These are phyloP conservation scores for Sphaerostilbella broomeana DNA, from an alignment of 2,329 filamentous ascomycete species.

Conservation along the genomic window DNA sequence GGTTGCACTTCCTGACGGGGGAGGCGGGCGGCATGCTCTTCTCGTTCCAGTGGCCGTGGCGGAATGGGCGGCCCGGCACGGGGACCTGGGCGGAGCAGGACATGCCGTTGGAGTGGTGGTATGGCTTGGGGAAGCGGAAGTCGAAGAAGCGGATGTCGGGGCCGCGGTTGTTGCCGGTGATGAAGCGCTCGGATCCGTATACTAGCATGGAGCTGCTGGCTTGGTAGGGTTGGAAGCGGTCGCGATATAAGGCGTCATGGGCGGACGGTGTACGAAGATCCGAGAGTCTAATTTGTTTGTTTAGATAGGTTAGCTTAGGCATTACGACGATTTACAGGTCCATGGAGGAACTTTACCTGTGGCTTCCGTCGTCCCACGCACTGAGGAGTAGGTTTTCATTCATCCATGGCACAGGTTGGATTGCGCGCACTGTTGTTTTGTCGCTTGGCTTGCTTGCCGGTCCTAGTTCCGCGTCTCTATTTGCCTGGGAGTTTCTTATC, in stretches of 20 bases:
- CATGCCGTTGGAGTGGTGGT: slow-evolving; percentile 42
- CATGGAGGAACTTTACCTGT: slow-evolving; percentile 30
- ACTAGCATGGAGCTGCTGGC: slow-evolving; percentile 42
- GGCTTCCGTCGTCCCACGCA: slow-evolving; percentile 48
- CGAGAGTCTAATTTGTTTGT: slow-evolving; percentile 30
- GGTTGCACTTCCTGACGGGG: slow-evolving; percentile 32
- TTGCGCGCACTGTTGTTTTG: slow-evolving; percentile 37
- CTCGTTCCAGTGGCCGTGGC: background rate
- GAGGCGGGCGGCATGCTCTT: slow-evolving; percentile 24
- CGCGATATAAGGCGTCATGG: slow-evolving; percentile 44
- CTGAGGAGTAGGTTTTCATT: slow-evolving; percentile 39
- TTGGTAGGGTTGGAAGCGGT: slow-evolving; percentile 44
- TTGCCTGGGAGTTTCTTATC: slow-evolving; percentile 23
- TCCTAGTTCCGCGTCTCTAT: background rate
- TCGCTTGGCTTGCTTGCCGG: slow-evolving; percentile 18
- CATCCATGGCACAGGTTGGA: slow-evolving; percentile 38
- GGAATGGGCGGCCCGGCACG: slow-evolving; percentile 1
- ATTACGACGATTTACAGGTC: background rate
- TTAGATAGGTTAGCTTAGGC: background rate
- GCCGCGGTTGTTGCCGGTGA: slow-evolving; percentile 40
- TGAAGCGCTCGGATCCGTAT: slow-evolving; percentile 44
- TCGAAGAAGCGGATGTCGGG: slow-evolving; percentile 46
- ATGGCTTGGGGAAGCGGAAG: slow-evolving; percentile 43
- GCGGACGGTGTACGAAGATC: slow-evolving; percentile 44
- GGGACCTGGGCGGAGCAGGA: slow-evolving; percentile 32